Conservation (phyloP, 106 monocot genomes). For the Cymbidium sinense region DNA sequence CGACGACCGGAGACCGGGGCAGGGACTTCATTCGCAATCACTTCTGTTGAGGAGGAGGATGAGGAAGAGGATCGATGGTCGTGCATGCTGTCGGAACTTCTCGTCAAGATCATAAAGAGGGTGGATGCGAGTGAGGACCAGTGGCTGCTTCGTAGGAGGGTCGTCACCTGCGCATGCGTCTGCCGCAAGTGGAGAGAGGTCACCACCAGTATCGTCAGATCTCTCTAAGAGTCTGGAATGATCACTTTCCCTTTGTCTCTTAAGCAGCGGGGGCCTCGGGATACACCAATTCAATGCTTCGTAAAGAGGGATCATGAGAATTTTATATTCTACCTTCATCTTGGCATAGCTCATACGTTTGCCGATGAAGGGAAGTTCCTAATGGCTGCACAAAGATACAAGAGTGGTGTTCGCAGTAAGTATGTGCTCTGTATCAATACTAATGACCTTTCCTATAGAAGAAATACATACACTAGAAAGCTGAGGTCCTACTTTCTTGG, state of each 20-base stretch:
- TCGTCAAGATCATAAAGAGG: constrained; percentile 74
- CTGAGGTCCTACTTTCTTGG: constrained; percentile 79
- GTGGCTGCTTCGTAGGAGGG: constrained; percentile 70
- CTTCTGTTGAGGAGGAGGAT: background rate
- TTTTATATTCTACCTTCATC: constrained; percentile 28
- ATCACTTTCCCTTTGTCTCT: constrained; percentile 93
- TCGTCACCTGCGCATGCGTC: constrained; percentile 71
- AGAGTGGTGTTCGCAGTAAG: too few relatives aligned
- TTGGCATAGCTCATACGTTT: constrained; percentile 18
- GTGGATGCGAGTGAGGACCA: constrained; percentile 40
- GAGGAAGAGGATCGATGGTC: constrained; percentile 70
- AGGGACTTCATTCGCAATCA: too few relatives aligned
- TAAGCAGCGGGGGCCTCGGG: constrained; percentile 46
- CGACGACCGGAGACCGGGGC: background rate
- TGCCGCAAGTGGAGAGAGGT: constrained; percentile 71
- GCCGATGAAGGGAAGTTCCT: too few relatives aligned
- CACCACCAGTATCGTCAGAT: constrained; percentile 46
- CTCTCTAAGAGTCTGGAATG: constrained; percentile 34
- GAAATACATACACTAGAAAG: too few relatives aligned
- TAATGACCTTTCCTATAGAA: too few relatives aligned
- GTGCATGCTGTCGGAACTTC: constrained; percentile 70
- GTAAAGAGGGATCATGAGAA: constrained; percentile 42
- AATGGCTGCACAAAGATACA: too few relatives aligned
- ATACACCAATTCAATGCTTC: constrained; percentile 46
- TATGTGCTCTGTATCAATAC: too few relatives aligned